Base-by-base conservation (phyloP, 176 grass and related monocot genomes). In the Bonia amplexicaulis region DNA sequence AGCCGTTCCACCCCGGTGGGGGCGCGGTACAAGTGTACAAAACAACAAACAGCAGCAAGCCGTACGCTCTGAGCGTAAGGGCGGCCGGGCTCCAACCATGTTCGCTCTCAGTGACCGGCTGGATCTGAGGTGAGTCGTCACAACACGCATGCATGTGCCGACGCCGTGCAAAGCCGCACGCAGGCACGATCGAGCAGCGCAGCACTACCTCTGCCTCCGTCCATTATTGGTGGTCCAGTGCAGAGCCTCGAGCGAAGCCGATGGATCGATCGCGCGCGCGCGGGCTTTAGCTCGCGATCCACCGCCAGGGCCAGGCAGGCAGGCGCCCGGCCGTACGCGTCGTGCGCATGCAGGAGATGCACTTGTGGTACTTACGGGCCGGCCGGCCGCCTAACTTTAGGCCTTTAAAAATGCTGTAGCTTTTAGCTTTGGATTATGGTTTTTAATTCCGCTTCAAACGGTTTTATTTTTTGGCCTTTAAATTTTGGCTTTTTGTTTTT, bases 171-270 rank as follows among this genome's bases (percentile, higher is more conserved):
- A 85, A 80, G 77, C 44, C 23, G 20, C 71, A 35, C 53, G 69
- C 20, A 11, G 29, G 22, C 81, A 20, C 69, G 37, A 73, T 16
- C 41, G 55, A 49, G 69, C 80, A 27, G 63, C 48, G 46, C 57
- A 39, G 76, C 49, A 31, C 35, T 10, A 37, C 31, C 76, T 37
- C 55, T 52, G 19, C 17, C 47, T 47, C 59, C 73, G 77, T 26
- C 35, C 58, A 90, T 82, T 90, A 90, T 86, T 90, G 84, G 84
- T 86, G 88, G 88, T 86, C 84, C 88, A 8, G 77, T 0, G 42
- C 59, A 65, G 77, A 48, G 77, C 76, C 49, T 41, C 77, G 62
- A 41, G 25, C 66, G 54, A 66, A 40, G 57, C 80, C 80, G 57
- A 11, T 23, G 45, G 11, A 46, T n/a, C 29, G 2, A 13, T 82